These are phyloP conservation scores for Melanogaster broomeanus DNA, from an alignment of 768 basidiomycete genomes.

Conservation along the genomic window DNA sequence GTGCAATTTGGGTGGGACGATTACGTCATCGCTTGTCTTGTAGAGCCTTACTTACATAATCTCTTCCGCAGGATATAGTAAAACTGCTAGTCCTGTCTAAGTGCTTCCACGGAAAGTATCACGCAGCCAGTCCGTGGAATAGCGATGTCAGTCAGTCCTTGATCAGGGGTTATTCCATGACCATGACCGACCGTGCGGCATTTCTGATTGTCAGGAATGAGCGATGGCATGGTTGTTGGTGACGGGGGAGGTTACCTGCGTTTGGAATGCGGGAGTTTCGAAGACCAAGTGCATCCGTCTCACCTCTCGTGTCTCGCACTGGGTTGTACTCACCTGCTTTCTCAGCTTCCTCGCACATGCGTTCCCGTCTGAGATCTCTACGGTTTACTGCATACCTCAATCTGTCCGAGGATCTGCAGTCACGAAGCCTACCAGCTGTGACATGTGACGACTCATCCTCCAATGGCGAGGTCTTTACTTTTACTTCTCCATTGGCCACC, in stretches of 20 bases:
- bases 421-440: slow-evolving; percentile 76
- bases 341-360: slow-evolving; percentile 72
- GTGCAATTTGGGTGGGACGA: too few relatives aligned
- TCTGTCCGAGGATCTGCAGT: slow-evolving; percentile 70
- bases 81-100: slow-evolving; percentile 71
- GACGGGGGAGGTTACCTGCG: slow-evolving; percentile 80
- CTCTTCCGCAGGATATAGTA: slow-evolving; percentile 68
- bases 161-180: neutral
- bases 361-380: slow-evolving; percentile 71
- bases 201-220: slow-evolving; percentile 57
- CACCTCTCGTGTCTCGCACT: neutral
- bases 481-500: slow-evolving; percentile 46
- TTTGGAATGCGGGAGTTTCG: slow-evolving; percentile 74
- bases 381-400: slow-evolving; percentile 79
- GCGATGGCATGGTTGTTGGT: slow-evolving; percentile 81
- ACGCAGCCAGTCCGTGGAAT: slow-evolving; percentile 69
- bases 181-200: neutral
- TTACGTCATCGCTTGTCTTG: too few relatives aligned
- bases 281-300: slow-evolving; percentile 62
- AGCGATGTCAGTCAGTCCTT: slow-evolving; percentile 64
- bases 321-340: neutral
- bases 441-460: slow-evolving; percentile 84
- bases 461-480: slow-evolving; percentile 92
- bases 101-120: slow-evolving; percentile 77
- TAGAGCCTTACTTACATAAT: too few relatives aligned